Evolutionary conservation across 805 yeast species (phyloP).

Genomic region (Metschnikowia peoriensis): DNA sequence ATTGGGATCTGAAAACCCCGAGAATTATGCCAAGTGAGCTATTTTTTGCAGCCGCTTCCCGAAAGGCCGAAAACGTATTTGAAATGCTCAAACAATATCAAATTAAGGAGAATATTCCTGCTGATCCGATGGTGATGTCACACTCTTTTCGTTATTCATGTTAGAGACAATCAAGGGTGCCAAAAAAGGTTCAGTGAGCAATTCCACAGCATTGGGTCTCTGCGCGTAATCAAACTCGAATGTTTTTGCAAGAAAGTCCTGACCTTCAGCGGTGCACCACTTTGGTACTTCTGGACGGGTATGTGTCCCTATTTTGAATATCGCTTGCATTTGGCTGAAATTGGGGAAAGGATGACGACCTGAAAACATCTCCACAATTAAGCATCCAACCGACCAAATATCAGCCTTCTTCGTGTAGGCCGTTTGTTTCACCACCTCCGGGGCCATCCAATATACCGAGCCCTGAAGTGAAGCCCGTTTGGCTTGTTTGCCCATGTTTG

Average conservation of each 20-base stretch:
- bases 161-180: slow-evolving; percentile 45
- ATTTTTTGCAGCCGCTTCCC: no score
- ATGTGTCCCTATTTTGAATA: slow-evolving; percentile 87
- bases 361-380: slow-evolving; percentile 91
- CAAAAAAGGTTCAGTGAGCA: slow-evolving; percentile 64
- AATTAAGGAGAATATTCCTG: background rate
- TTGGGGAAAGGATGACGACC: slow-evolving; percentile 96
- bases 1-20: no score
- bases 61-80: background rate
- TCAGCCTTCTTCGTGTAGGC: slow-evolving; percentile 92
- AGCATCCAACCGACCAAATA: slow-evolving; percentile 96
- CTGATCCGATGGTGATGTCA: background rate
- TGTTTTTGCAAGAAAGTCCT: slow-evolving; percentile 60
- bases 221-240: slow-evolving; percentile 73
- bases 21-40: no score
- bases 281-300: slow-evolving; percentile 78
- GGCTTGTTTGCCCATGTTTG: slow-evolving; percentile 29
- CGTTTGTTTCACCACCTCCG: slow-evolving; percentile 93
- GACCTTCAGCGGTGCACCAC: slow-evolving; percentile 66
- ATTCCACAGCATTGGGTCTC: slow-evolving; percentile 71
- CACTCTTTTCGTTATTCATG: background rate
- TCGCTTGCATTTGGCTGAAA: slow-evolving; percentile 94
- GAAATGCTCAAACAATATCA: background rate
- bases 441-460: slow-evolving; percentile 94
- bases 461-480: slow-evolving; percentile 87